A percentile compares a stretch with the other conserved stretches of the same genome.
Evolutionary conservation across 2,329 filamentous ascomycete species (phyloP).

Genomic region (Trichoderma guizhouense): DNA sequence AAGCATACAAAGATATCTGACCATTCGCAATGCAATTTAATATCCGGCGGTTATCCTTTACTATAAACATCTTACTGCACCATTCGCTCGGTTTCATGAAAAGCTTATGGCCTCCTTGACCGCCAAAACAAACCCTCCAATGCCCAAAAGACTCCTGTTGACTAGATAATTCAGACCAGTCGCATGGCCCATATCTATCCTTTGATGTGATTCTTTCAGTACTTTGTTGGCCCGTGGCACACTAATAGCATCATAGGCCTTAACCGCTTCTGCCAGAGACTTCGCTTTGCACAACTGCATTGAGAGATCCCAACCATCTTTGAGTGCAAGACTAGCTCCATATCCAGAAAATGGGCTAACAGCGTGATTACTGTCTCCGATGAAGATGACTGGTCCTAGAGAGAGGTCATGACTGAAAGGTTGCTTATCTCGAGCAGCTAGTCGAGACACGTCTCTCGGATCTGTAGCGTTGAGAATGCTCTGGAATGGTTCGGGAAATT

Average conservation of each 20-base stretch:
- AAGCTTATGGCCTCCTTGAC: not conserved
- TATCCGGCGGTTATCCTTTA: not conserved
- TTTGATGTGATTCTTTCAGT: conserved; percentile 23
- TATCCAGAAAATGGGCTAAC: conserved; percentile 44
- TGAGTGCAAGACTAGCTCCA: conserved; percentile 43
- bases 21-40: not conserved
- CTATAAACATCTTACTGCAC: no score
- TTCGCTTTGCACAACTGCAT: conserved; percentile 29
- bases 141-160: not conserved
- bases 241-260: conserved; percentile 33
- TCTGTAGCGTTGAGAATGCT: conserved; percentile 37
- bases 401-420: conserved; percentile 34
- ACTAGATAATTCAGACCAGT: conserved; percentile 7
- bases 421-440: conserved; percentile 40
- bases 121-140: not conserved
- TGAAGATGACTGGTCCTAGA: conserved; percentile 34
- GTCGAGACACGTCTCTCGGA: conserved; percentile 31
- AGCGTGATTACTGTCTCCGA: conserved; percentile 46
- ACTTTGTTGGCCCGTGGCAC: conserved; percentile 30
- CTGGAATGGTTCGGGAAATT: conserved; percentile 35
- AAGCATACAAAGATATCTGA: not conserved
- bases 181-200: conserved; percentile 19
- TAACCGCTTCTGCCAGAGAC: conserved; percentile 29
- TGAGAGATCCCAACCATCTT: conserved; percentile 42
- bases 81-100: not conserved